Base-by-base conservation (phyloP, 371 early-diverging fungal species). In the Mucor indicus region DNA sequence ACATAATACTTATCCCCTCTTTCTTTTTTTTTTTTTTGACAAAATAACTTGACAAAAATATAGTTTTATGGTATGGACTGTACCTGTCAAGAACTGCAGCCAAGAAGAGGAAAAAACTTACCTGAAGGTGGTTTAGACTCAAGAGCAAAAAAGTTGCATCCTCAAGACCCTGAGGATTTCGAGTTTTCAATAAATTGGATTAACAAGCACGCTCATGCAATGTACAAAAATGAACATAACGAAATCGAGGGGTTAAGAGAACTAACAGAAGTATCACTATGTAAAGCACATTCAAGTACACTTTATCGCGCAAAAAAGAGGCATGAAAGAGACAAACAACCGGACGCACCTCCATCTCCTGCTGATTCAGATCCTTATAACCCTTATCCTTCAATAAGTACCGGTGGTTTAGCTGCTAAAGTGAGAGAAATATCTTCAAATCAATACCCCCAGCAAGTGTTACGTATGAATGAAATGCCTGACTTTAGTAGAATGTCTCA, bases 291-390 rank as follows among this genome's bases (percentile, higher is more conserved):
- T 50, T 60, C 60, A 15, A 62, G 63, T 29, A 60, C 64, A 20
- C 36, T 67, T n/a, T 63, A 63, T 41, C 42, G 68, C 36, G 68
- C 68, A n/a, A 63, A 63, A 36, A 63, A 67, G 55, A 53, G 52
- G 32, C 57, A 63, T 20, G 52, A 65, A 33, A 38, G 54, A 10
- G 42, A 25, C 22, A 50, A 53, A 24, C n/a, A 39, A 10, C 36
- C 45, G n/a, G 48, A 40, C 25, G 49, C 40, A 4, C 62, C 49
- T 38, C 50, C 53, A 9, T 47, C 54, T 2, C 49, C 53, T 10
- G 46, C 54, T 15, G 62, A 57, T 32, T 62, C 62, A 4, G 27
- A 39, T 36, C 30, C 43, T 36, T 41, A 30, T 17, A 33, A 27
- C 10, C 46, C 38, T 24, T 25, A 48, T 29, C 29, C n/a, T 21